Conservation (phyloP, 306 rosid species). For the Acacia acuminata region DNA sequence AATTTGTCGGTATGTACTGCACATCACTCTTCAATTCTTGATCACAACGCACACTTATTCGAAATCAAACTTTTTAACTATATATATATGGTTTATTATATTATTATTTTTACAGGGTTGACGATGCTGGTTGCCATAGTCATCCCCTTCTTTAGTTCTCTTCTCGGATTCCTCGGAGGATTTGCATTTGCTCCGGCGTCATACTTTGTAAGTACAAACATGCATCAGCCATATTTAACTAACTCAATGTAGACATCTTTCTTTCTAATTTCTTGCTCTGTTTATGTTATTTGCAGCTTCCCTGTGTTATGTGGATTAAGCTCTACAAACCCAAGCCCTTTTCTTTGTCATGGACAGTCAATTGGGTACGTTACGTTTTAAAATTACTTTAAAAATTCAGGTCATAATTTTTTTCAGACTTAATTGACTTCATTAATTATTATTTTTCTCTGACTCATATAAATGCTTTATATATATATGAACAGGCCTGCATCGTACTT, state of each 20-base stretch:
- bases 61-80: no score
- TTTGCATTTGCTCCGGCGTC: slow-evolving; percentile 89
- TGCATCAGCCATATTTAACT: no score
- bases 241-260: no score
- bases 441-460: not conserved
- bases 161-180: slow-evolving; percentile 93
- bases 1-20: slow-evolving; percentile 57
- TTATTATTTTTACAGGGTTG: slow-evolving; percentile 54
- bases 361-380: slow-evolving; percentile 57
- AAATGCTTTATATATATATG: not conserved
- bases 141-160: slow-evolving; percentile 78
- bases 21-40: no score
- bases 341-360: slow-evolving; percentile 61
- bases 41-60: no score
- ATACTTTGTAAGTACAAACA: slow-evolving; percentile 76
- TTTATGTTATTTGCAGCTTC: slow-evolving; percentile 54
- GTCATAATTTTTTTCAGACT: no score
- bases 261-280: no score
- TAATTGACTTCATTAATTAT: not conserved
- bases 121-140: slow-evolving; percentile 68
- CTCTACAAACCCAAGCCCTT: slow-evolving; percentile 62
- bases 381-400: not conserved
- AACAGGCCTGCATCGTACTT: slow-evolving; percentile 63
- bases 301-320: slow-evolving; percentile 79
- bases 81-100: no score